Evolutionary conservation across 768 basidiomycete genomes (phyloP).

Genomic region (Naematelia aurantialba): DNA sequence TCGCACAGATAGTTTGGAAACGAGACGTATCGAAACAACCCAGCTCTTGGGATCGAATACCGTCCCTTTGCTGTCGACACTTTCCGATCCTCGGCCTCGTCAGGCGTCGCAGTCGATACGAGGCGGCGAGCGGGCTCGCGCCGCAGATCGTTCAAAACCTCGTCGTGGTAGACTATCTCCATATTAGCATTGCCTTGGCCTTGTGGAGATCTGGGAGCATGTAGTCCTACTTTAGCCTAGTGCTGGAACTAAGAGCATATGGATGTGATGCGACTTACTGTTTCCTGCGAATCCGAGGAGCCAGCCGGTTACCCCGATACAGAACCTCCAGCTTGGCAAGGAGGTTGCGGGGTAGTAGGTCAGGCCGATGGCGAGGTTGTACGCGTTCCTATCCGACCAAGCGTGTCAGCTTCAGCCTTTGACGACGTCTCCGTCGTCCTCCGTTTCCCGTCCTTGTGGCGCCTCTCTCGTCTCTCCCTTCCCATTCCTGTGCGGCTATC

Average conservation of each 20-base stretch:
- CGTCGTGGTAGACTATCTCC: constrained; percentile 68
- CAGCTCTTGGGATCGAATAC: constrained; percentile 62
- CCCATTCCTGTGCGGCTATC: too few relatives aligned
- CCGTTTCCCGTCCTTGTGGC: too few relatives aligned
- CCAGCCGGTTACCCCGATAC: constrained; percentile 66
- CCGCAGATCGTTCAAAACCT: constrained; percentile 77
- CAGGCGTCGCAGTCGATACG: constrained; percentile 7
- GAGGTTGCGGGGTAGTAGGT: constrained; percentile 27
- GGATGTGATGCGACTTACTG: too few relatives aligned
- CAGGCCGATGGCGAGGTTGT: constrained; percentile 30
- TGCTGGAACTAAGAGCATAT: too few relatives aligned
- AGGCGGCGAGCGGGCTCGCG: constrained; percentile 46
- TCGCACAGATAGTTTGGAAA: constrained; percentile 94
- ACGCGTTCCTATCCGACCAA: constrained; percentile 24
- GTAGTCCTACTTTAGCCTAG: too few relatives aligned
- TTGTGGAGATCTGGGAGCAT: too few relatives aligned
- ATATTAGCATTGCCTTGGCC: too few relatives aligned
- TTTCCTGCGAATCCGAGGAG: constrained; percentile 70
- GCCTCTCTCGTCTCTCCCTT: too few relatives aligned
- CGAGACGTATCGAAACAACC: constrained; percentile 71
- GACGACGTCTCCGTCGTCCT: too few relatives aligned
- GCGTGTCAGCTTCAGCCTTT: neutral
- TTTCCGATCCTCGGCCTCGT: constrained; percentile 34
- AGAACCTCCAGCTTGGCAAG: constrained; percentile 54
- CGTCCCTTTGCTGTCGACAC: constrained; percentile 42